Conservation (phyloP, 75 land plant genomes). For the Selaginella moellendorffii region DNA sequence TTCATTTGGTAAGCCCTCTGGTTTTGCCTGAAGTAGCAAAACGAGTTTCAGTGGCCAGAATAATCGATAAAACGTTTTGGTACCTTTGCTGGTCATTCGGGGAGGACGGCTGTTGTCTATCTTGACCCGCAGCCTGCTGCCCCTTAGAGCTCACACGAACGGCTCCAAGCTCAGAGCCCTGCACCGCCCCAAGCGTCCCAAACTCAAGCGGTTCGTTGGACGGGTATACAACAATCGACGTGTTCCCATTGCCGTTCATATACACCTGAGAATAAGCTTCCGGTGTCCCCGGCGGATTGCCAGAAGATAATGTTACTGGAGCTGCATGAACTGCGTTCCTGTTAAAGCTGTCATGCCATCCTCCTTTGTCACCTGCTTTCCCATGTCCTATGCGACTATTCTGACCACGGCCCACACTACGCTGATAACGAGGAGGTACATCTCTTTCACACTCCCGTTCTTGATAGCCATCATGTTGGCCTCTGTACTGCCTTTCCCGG, state of each 20-base stretch:
- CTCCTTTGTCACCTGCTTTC: neutral
- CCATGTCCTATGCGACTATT: neutral
- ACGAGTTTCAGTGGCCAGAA: constrained; percentile 23
- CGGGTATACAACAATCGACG: constrained; percentile 46
- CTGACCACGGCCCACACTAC: neutral
- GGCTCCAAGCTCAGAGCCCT: constrained; percentile 22
- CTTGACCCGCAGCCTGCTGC: too few relatives aligned
- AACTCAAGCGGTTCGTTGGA: constrained; percentile 48
- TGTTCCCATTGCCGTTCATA: constrained; percentile 31
- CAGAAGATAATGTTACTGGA: neutral
- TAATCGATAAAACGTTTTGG: constrained; percentile 7
- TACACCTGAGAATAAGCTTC: neutral
- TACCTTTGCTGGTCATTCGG: constrained; percentile 34
- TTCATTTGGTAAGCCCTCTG: constrained; percentile 25
- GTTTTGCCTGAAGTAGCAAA: constrained; percentile 18
- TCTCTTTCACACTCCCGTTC: neutral
- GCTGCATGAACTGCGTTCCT: neutral
- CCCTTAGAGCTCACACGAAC: constrained; percentile 10
- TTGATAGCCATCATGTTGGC: neutral
- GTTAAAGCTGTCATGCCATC: neutral
- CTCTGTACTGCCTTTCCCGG: neutral
- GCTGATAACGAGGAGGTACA: neutral
- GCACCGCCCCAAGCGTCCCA: constrained; percentile 52
- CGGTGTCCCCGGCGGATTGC: neutral
- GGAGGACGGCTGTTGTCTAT: constrained; percentile 20